Conservation (phyloP, 192 early-diverging fungal species). For the Gorgonomyces haynaldii region DNA sequence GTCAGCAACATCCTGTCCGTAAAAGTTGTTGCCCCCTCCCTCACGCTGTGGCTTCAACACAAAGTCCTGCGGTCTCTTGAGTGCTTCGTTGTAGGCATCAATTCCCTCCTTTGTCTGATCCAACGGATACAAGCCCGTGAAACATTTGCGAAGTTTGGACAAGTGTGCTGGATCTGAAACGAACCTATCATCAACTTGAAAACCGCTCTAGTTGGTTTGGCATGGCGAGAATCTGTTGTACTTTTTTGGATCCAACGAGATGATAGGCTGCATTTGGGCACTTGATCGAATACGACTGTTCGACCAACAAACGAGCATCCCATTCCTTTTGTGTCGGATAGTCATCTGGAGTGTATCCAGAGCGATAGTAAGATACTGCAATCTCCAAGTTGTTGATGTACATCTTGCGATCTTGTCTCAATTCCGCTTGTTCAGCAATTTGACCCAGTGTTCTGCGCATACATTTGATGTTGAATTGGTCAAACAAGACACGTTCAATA, state of each 20-base stretch:
- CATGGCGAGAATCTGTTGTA: constrained; percentile 81
- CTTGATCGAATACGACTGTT: constrained; percentile 71
- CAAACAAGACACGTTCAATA: constrained; percentile 68
- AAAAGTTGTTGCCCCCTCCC: constrained; percentile 93
- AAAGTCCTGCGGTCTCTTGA: constrained; percentile 52
- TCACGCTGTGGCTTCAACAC: constrained; percentile 97
- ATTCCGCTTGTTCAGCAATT: constrained; percentile 43
- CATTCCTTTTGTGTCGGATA: constrained; percentile 68
- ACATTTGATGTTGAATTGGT: constrained; percentile 45
- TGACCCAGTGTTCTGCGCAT: constrained; percentile 59
- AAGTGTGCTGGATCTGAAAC: constrained; percentile 22
- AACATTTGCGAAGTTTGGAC: constrained; percentile 50
- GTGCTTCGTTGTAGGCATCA: constrained; percentile 51
- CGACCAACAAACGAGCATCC: constrained; percentile 75
- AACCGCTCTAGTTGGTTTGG: constrained; percentile 72
- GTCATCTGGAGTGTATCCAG: constrained; percentile 83
- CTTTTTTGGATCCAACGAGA: constrained; percentile 88
- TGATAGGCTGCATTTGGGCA: constrained; percentile 87
- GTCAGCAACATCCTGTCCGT: constrained; percentile 67
- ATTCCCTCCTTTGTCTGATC: constrained; percentile 56
- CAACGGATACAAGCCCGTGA: constrained; percentile 85
- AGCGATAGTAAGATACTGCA: constrained; percentile 80
- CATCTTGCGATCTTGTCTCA: constrained; percentile 39
- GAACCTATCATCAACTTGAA: constrained; percentile 11
- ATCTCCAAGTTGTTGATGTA: constrained; percentile 46